A percentile compares a stretch with the other conserved stretches of the same genome.
Conservation (phyloP, 2,329 filamentous ascomycete species). For the Ceratocystis diversiconidia region DNA sequence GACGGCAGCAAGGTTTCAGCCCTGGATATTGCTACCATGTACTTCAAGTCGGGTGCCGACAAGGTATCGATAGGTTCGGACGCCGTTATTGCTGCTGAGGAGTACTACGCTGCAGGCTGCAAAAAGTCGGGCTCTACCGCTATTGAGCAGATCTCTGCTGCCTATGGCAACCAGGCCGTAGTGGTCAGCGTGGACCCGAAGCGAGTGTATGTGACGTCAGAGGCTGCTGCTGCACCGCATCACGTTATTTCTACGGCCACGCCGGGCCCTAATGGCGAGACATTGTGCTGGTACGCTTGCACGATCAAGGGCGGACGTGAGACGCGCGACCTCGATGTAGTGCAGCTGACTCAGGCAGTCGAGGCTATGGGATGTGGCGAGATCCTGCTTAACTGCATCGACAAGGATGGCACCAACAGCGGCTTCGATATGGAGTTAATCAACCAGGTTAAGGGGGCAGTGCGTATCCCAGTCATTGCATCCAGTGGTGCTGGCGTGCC, state of each 20-base stretch:
- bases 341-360: conserved; percentile 74
- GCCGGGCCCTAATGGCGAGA: conserved; percentile 62
- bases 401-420: conserved; percentile 85
- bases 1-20: conserved; percentile 79
- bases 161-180: conserved; percentile 93
- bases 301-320: conserved; percentile 92
- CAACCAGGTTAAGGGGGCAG: conserved; percentile 67
- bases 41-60: conserved; percentile 93
- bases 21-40: conserved; percentile 85
- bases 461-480: conserved; percentile 88
- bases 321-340: conserved; percentile 83
- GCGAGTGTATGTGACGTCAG: conserved; percentile 67
- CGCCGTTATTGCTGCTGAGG: conserved; percentile 81
- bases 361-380: conserved; percentile 94
- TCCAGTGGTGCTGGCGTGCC: conserved; percentile 84
- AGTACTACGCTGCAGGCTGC: conserved; percentile 61
- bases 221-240: conserved; percentile 53
- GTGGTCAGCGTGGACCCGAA: conserved; percentile 92
- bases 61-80: conserved; percentile 96
- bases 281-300: conserved; percentile 91
- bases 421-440: conserved; percentile 93
- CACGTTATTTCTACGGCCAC: conserved; percentile 53
- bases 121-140: conserved; percentile 68
- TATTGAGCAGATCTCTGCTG: conserved; percentile 85
- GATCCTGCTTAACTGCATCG: conserved; percentile 92